Conservation (phyloP, 1,139 yeast species). For the Candida sp. region DNA sequence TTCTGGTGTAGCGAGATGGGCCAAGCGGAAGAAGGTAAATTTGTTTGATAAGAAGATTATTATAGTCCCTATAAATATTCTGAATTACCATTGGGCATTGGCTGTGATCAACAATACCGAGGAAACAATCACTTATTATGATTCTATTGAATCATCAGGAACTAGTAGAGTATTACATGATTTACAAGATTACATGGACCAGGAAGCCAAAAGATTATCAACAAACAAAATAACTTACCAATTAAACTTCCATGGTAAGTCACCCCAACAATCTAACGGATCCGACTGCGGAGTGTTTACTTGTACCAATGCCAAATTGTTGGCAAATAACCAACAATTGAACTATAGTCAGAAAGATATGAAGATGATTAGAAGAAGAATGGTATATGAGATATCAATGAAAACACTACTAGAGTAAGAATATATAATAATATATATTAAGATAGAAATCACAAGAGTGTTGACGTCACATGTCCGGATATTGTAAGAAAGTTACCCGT, state of each 20-base stretch:
- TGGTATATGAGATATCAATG: slow-evolving; percentile 52
- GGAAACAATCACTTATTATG: slow-evolving; percentile 65
- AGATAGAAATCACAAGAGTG: not conserved
- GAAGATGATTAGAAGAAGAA: slow-evolving; percentile 61
- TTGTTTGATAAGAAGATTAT: slow-evolving; percentile 62
- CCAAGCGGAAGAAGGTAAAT: slow-evolving; percentile 74
- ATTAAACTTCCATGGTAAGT: slow-evolving; percentile 33
- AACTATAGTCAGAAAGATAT: slow-evolving; percentile 70
- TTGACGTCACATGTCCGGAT: not conserved
- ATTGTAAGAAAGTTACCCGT: not conserved
- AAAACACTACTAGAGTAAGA: slow-evolving; percentile 12
- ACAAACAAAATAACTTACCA: slow-evolving; percentile 31
- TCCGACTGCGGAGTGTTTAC: slow-evolving; percentile 96
- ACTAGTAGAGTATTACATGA: slow-evolving; percentile 53
- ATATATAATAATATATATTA: too few species aligned
- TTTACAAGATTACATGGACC: slow-evolving; percentile 57
- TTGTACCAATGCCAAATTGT: slow-evolving; percentile 69
- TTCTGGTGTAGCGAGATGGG: slow-evolving; percentile 84
- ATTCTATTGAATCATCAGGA: slow-evolving; percentile 55
- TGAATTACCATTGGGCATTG: slow-evolving; percentile 90
- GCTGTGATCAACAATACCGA: slow-evolving; percentile 68
- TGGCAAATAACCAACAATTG: slow-evolving; percentile 47
- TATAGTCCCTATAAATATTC: slow-evolving; percentile 79
- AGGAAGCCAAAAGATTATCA: slow-evolving; percentile 50
- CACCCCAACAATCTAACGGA: slow-evolving; percentile 90